Base-by-base conservation (phyloP, 371 early-diverging fungal species). In the Mortierella sp. region DNA sequence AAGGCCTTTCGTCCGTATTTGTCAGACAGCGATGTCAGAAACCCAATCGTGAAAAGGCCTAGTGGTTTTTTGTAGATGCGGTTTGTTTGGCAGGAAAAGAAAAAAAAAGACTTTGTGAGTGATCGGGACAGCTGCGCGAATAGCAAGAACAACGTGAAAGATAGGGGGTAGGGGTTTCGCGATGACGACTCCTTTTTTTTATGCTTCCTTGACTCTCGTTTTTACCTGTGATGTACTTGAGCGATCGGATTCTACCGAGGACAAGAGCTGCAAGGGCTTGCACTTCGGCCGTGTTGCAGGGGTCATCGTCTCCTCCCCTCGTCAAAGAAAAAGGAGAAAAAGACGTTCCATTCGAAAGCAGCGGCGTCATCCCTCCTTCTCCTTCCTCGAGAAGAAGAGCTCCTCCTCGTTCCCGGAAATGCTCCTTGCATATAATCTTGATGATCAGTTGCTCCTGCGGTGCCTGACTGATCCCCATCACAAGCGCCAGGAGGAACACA, bases 1-100 rank as follows among this genome's bases (percentile, higher is more conserved):
- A 82, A 53, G 1, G 50, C n/a, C 31, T 82, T 82, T 9, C 82
- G 70, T 13, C 82, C 82, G 45, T 67, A 47, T 19, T 34, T 50
- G 40, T 82, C 82, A 7, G 82, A 77, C 13, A 77, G 58, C 1
- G 78, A 71, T 8, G 74, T 77, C 16, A 44, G 11, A 63, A 53
- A 74, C 52, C 78, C 82, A 11, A 82, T n/a, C 2, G 78, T 74
- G 66, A 82, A 82, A 37, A 82, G 48, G 14, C 64, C 82, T 82
- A 45, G 24, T 45, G 65, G 0, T 58, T 50, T 50, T 53, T 53
- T n/a, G n/a, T n/a, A 53, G 14, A 53, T 2, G 37, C 37, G 22
- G 61, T 22, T 22, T 19, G n/a, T n/a, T n/a, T n/a, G n/a, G n/a
- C 22, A 22, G 19, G 48, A 0, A 61, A 14, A 24, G 39, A 64